Percentiles rank a stretch among this genome's conserved stretches.
phyloP scores from a whole-genome alignment of 257 asterid genomes.

The Capsicum chinense region DNA sequence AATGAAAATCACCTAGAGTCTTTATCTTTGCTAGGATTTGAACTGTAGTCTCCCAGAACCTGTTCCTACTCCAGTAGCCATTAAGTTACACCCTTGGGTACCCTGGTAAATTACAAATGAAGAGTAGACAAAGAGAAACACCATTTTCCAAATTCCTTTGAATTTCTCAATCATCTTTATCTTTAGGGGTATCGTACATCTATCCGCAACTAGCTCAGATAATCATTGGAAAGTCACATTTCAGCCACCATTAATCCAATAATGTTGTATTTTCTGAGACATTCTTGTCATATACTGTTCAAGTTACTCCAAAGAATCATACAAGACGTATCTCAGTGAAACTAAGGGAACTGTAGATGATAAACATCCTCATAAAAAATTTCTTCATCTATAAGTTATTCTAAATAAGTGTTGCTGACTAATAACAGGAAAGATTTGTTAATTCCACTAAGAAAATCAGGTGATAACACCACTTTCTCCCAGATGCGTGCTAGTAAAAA shows the following conservation, averaged over 20 bases:
- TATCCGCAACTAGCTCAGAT: background rate
- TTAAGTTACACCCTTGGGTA: background rate
- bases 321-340: no score
- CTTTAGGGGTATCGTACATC: background rate
- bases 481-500: background rate
- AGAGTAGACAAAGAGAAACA: background rate
- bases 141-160: background rate
- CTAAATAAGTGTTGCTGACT: no score
- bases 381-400: no score
- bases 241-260: background rate
- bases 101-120: background rate
- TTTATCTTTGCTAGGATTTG: background rate
- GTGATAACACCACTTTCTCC: no score
- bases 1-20: no score
- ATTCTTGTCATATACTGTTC: no score
- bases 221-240: background rate
- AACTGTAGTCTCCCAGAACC: background rate
- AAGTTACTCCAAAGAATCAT: no score
- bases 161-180: background rate
- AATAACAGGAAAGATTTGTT: no score
- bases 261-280: no score
- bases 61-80: background rate
- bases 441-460: no score
- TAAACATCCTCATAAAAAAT: no score
- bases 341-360: no score